Evolutionary conservation across 352 stramenopile genomes (phyloP).

Genomic region (Globisporangium recalcitrans): DNA sequence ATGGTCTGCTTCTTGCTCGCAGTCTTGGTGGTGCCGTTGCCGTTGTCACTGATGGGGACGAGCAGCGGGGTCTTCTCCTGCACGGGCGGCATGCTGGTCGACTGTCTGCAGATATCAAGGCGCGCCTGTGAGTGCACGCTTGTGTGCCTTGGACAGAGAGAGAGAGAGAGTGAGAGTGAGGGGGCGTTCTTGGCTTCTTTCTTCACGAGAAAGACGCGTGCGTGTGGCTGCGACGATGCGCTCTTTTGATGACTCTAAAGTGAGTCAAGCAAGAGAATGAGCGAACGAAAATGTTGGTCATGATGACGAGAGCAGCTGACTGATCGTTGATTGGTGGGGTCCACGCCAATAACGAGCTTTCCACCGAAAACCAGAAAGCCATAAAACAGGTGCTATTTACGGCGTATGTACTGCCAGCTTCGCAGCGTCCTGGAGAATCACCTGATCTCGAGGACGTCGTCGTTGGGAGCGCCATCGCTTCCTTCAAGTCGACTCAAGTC

Average conservation of each 20-base stretch:
- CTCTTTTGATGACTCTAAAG: background rate
- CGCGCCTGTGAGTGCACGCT: too few species aligned
- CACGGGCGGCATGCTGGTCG: slow-evolving; percentile 3
- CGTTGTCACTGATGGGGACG: background rate
- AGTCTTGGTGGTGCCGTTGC: background rate
- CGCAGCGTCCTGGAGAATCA: too few species aligned
- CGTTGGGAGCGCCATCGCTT: background rate
- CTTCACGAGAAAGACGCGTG: background rate
- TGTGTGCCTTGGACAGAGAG: background rate
- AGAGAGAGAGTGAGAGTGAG: background rate
- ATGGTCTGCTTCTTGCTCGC: slow-evolving; percentile 17
- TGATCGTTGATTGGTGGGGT: too few species aligned
- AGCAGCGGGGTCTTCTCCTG: slow-evolving; percentile 16
- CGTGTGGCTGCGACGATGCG: slow-evolving; percentile 6
- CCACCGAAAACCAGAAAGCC: too few species aligned
- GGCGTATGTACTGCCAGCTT: too few species aligned
- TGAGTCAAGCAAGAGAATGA: background rate
- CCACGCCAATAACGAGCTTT: too few species aligned
- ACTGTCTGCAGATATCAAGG: background rate
- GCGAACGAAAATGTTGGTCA: too few species aligned
- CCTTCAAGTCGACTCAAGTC: slow-evolving; percentile 6
- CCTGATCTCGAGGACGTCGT: too few species aligned
- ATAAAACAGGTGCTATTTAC: too few species aligned
- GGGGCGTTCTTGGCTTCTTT: too few species aligned
- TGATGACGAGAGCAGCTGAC: too few species aligned